phyloP scores from a whole-genome alignment of 2,329 filamentous ascomycete genomes.

The Colletotrichum ledebouriae region DNA sequence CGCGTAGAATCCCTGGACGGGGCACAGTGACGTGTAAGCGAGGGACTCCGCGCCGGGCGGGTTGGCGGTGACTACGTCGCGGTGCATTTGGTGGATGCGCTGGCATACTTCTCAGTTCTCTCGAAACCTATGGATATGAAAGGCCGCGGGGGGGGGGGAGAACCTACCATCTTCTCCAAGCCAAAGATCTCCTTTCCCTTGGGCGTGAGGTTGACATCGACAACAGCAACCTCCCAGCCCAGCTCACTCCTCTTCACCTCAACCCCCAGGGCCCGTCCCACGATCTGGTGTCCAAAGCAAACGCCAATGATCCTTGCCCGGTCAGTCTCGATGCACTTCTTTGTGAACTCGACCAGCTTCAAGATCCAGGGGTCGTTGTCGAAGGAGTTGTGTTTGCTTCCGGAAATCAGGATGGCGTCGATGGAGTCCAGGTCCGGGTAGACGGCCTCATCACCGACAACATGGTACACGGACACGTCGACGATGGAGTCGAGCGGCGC shows the following conservation, averaged over 20 bases:
- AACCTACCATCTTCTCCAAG: conserved; percentile 67
- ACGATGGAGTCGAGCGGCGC: conserved; percentile 61
- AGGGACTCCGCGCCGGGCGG: conserved; percentile 73
- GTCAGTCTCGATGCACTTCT: conserved; percentile 68
- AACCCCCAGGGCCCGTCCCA: conserved; percentile 78
- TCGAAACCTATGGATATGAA: not conserved
- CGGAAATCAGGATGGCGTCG: conserved; percentile 87
- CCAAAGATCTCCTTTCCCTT: conserved; percentile 81
- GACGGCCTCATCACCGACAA: conserved; percentile 72
- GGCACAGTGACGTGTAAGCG: conserved; percentile 75
- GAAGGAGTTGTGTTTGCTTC: conserved; percentile 80
- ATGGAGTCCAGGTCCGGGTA: conserved; percentile 82
- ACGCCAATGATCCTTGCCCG: conserved; percentile 81
- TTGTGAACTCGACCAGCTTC: conserved; percentile 77
- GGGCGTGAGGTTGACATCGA: conserved; percentile 74
- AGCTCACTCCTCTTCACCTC: conserved; percentile 74
- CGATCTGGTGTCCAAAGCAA: conserved; percentile 91
- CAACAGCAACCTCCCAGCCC: conserved; percentile 88
- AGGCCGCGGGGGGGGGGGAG: not conserved
- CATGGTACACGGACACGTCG: conserved; percentile 75
- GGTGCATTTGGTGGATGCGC: conserved; percentile 88
- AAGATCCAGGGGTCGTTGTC: conserved; percentile 82
- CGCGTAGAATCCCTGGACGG: conserved; percentile 84
- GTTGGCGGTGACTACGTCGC: conserved; percentile 77
- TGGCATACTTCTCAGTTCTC: conserved; percentile 48